Conservation (phyloP, 1,284 basidiomycete genomes). For the Cerioporus squamosus region DNA sequence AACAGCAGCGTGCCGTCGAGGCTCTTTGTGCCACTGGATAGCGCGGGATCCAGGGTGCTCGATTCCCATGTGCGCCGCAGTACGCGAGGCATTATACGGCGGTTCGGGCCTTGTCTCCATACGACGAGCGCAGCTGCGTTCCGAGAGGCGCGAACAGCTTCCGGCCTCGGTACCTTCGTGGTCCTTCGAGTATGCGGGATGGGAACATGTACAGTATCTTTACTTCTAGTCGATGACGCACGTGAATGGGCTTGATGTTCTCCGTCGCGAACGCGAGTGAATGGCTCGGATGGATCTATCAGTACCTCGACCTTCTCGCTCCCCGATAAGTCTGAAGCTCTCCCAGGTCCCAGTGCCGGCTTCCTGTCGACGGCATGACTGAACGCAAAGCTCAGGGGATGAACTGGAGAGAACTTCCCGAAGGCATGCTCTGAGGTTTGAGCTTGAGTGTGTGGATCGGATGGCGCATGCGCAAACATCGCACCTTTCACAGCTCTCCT, state of each 20-base stretch:
- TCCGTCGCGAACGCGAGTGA: background rate
- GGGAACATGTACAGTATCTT: background rate
- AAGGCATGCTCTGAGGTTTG: background rate
- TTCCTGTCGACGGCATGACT: too few species aligned
- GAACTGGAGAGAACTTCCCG: too few species aligned
- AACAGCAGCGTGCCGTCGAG: background rate
- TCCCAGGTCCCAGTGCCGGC: too few species aligned
- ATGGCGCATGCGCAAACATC: background rate
- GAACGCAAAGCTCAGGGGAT: too few species aligned
- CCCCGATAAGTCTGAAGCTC: background rate
- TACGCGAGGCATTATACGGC: conserved; percentile 13
- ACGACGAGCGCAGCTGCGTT: background rate
- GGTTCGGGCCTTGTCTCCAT: conserved; percentile 8
- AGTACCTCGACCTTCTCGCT: background rate
- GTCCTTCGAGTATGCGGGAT: too few species aligned
- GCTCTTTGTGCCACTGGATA: background rate
- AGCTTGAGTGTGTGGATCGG: background rate
- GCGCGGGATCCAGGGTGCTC: background rate
- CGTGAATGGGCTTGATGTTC: background rate
- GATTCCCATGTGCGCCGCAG: conserved; percentile 5
- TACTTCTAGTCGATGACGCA: background rate
- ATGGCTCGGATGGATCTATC: conserved; percentile 11
- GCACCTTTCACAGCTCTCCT: background rate
- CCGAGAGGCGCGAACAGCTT: background rate
- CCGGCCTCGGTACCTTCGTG: background rate